A percentile compares a stretch with the other conserved stretches of the same genome.
Conservation (phyloP, 1,284 basidiomycete species). For the Xerocomus nothofagi region DNA sequence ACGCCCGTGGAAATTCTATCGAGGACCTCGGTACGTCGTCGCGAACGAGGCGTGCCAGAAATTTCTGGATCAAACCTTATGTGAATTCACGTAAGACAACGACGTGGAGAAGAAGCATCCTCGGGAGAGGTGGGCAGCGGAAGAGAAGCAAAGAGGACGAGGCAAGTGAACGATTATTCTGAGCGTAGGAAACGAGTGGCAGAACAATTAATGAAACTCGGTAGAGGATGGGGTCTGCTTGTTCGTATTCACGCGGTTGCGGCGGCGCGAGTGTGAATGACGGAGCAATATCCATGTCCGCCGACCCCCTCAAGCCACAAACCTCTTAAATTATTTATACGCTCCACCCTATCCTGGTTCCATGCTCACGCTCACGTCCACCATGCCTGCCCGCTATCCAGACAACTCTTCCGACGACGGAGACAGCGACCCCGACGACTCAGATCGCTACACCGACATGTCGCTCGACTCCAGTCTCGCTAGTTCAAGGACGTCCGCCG, state of each 20-base stretch:
- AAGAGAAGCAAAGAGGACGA: slow-evolving; percentile 12
- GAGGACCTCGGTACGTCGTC: slow-evolving; percentile 6
- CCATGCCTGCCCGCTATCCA: slow-evolving; percentile 18
- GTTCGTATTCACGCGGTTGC: slow-evolving; percentile 32
- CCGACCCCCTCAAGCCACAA: slow-evolving; percentile 24
- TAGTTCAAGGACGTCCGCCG: slow-evolving; percentile 50
- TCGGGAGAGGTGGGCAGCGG: slow-evolving; percentile 1
- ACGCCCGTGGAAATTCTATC: slow-evolving; percentile 6
- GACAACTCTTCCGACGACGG: slow-evolving; percentile 35
- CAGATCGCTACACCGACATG: slow-evolving; percentile 35
- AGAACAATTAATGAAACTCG: neutral
- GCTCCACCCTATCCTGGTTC: slow-evolving; percentile 1
- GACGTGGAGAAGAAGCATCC: slow-evolving; percentile 1
- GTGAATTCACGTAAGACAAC: slow-evolving; percentile 19
- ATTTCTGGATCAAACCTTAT: slow-evolving; percentile 17
- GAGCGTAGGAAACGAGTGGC: neutral
- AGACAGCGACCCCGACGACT: slow-evolving; percentile 32
- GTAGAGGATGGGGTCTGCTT: slow-evolving; percentile 13
- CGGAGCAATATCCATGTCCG: slow-evolving; percentile 38
- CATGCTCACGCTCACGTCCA: slow-evolving; percentile 21
- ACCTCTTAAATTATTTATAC: slow-evolving; percentile 35
- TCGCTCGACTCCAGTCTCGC: slow-evolving; percentile 43
- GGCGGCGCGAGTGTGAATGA: slow-evolving; percentile 25
- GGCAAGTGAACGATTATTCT: slow-evolving; percentile 2
- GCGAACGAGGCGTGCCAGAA: neutral